These are phyloP conservation scores for Thelephora aurantiotincta DNA, from an alignment of 768 basidiomycete species.

Conservation along the genomic window DNA sequence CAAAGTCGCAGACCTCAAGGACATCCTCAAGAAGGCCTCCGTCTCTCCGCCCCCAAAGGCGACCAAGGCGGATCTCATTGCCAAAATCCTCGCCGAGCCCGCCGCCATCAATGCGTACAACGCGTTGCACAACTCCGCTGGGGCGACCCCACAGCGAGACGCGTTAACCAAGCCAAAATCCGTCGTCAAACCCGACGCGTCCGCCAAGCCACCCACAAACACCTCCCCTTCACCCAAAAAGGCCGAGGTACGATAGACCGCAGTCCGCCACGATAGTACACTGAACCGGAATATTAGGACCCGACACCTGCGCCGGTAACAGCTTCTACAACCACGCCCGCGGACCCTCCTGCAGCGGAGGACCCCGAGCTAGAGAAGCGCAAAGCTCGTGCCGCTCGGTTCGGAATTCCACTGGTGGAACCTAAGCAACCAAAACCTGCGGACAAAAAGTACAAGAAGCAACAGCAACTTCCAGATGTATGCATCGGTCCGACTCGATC, in stretches of 20 bases:
- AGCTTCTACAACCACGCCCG: not conserved
- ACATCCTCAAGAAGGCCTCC: slow-evolving; percentile 39
- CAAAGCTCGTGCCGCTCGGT: slow-evolving; percentile 50
- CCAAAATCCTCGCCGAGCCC: slow-evolving; percentile 39
- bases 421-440: slow-evolving; percentile 19
- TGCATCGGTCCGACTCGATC: not conserved
- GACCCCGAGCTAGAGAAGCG: slow-evolving; percentile 45
- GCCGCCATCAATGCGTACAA: slow-evolving; percentile 38
- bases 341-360: slow-evolving; percentile 8
- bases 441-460: slow-evolving; percentile 10
- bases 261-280: not conserved
- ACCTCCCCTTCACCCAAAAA: not conserved
- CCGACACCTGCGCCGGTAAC: slow-evolving; percentile 14
- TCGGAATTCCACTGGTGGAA: slow-evolving; percentile 48
- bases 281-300: slow-evolving; percentile 5
- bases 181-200: not conserved
- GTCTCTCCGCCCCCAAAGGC: slow-evolving; percentile 37
- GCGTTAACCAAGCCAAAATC: slow-evolving; percentile 10
- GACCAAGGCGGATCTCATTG: slow-evolving; percentile 55
- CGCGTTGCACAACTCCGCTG: slow-evolving; percentile 9
- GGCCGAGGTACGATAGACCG: not conserved
- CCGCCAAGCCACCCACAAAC: not conserved
- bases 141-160: slow-evolving; percentile 18
- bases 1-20: slow-evolving; percentile 58
- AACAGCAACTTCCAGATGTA: slow-evolving; percentile 6